phyloP scores from a whole-genome alignment of 1,139 yeast genomes.

The Candida tetrigidarum region DNA sequence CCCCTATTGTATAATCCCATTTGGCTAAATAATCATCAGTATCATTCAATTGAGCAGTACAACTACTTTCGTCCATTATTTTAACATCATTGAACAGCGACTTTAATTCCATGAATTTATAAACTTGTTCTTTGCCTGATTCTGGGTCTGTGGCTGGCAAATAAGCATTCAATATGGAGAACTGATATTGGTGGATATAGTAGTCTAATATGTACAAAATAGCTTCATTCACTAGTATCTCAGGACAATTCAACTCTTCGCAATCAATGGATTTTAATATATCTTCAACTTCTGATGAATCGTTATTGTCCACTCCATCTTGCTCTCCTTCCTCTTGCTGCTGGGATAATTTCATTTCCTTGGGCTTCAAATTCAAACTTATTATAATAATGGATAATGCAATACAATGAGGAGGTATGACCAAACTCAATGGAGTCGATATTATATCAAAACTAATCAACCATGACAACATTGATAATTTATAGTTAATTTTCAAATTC shows the following conservation, averaged over 20 bases:
- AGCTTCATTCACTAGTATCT: slow-evolving; percentile 59
- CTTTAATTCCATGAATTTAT: slow-evolving; percentile 52
- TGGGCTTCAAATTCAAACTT: slow-evolving; percentile 44
- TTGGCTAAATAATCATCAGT: slow-evolving; percentile 53
- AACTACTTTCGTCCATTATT: slow-evolving; percentile 40
- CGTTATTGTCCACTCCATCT: too few relatives aligned
- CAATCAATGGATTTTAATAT: slow-evolving; percentile 39
- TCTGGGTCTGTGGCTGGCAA: slow-evolving; percentile 35
- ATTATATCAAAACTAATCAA: slow-evolving; percentile 72
- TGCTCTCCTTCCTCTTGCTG: slow-evolving; percentile 24
- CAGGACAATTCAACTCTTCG: slow-evolving; percentile 50
- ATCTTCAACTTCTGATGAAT: slow-evolving; percentile 23
- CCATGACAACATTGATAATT: slow-evolving; percentile 68
- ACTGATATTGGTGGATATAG: slow-evolving; percentile 55
- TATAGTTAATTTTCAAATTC: slow-evolving; percentile 49
- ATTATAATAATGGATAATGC: slow-evolving; percentile 67
- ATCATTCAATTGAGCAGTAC: slow-evolving; percentile 41
- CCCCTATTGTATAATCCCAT: slow-evolving; percentile 51
- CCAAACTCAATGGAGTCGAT: slow-evolving; percentile 70
- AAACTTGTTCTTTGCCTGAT: slow-evolving; percentile 49
- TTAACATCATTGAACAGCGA: slow-evolving; percentile 47
- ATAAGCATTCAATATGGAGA: slow-evolving; percentile 33
- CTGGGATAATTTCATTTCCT: slow-evolving; percentile 31
- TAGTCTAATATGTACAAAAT: slow-evolving; percentile 64
- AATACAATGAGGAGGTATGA: slow-evolving; percentile 78